Base-by-base conservation (phyloP, 768 basidiomycete genomes). In the Hortiboletus campestris region DNA sequence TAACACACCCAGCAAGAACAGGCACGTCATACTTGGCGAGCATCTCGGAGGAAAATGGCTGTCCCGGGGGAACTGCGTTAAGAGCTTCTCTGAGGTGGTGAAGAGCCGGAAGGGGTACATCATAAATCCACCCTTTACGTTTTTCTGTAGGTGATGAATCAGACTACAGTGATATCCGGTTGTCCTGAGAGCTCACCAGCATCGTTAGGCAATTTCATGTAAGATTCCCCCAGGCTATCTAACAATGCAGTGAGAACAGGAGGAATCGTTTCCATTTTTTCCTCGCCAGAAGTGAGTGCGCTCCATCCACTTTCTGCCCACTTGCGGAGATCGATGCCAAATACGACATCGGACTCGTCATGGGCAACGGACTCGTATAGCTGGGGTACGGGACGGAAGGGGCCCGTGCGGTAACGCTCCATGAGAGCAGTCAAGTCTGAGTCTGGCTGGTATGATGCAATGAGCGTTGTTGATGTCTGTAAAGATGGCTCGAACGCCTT, bases 61-160 rank as follows among this genome's bases (percentile, higher is more conserved):
- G 70, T 56, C 74, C 65, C 52, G 71, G 68, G 8, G 82, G 85
- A n/a, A 89, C 72, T 11, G 80, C 83, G 67, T 97, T 96, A 50
- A 98, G 76, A 6, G 80, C 79, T 71, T 94, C 91, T 53, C 95
- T 86, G 31, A 98, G 84, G 55, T 88, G 88, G 63, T 98, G 95
- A 16, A 89, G 81, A 25, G 84, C 83, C 2, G 84, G 77, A 7
- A 98, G 79, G 1, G 94, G 94, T 4, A 91, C 89, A 63, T 98
- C 93, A 72, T 97, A 98, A 51, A 98, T 91, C 95, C 95, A 98
- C 4, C 87, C 76, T 75, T 88, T 93, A 55, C 95, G 85, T 67
- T 84, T 88, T 69, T 95, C 94, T 86, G 66, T 5, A 35, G 13
- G 51, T 20, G n/a, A 52, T 35, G 17, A 13, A 39, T 63, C 22